phyloP scores from a whole-genome alignment of 257 asterid species.

The Mitragyna speciosa region DNA sequence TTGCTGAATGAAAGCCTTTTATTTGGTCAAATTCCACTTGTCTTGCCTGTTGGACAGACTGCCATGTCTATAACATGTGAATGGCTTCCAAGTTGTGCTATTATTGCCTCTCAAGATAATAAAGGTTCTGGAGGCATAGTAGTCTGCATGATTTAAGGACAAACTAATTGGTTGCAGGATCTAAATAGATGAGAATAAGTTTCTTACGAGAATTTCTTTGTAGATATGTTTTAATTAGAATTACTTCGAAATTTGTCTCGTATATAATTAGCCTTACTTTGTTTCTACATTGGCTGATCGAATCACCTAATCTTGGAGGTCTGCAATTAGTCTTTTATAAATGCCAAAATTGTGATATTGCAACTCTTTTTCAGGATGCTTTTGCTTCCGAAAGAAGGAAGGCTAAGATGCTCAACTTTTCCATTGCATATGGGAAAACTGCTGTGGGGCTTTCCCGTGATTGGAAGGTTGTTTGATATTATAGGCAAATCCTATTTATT shows the following conservation, averaged over 20 bases:
- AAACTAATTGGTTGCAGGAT: background rate
- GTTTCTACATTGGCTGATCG: too few species aligned
- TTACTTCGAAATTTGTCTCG: background rate
- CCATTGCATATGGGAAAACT: conserved; percentile 97
- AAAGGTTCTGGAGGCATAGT: background rate
- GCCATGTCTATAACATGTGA: background rate
- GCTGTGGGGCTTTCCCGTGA: conserved; percentile 84
- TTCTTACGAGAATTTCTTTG: background rate
- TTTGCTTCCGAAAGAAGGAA: conserved; percentile 96
- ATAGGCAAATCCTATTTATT: conserved; percentile 7
- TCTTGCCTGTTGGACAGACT: background rate
- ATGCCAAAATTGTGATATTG: background rate
- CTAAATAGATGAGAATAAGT: background rate
- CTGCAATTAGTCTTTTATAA: background rate
- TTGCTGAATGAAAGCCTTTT: background rate
- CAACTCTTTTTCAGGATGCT: conserved; percentile 58
- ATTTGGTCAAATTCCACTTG: background rate
- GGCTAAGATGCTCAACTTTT: conserved; percentile 98
- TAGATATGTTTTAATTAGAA: background rate
- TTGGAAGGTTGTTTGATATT: conserved; percentile 65
- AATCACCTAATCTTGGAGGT: background rate
- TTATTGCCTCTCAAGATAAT: background rate
- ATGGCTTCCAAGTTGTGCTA: background rate
- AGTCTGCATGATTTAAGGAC: background rate
- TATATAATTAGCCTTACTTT: background rate